Conservation (phyloP, 164 flowering plant genomes). For the Nymphaea colorata region DNA sequence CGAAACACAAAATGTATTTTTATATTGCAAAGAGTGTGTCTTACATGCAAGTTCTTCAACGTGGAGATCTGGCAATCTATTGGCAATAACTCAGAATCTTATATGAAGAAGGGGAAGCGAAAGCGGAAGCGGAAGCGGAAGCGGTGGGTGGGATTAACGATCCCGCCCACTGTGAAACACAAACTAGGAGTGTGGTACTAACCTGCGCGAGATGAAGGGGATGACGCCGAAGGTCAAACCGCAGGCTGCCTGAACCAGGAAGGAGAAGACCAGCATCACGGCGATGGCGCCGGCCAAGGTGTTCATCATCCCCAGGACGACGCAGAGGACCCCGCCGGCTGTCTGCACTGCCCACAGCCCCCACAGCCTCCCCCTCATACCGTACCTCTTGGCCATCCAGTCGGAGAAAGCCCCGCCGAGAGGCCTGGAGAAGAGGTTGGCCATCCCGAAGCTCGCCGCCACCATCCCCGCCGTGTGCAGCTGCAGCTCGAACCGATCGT, state of each 20-base stretch:
- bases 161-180: not conserved
- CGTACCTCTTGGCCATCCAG: slow-evolving; percentile 45
- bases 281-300: slow-evolving; percentile 45
- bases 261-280: slow-evolving; percentile 61
- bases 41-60: too few relatives aligned
- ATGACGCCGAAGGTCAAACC: slow-evolving; percentile 84
- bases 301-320: slow-evolving; percentile 40
- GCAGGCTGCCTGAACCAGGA: slow-evolving; percentile 78
- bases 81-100: too few relatives aligned
- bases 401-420: slow-evolving; percentile 70
- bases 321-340: slow-evolving; percentile 60
- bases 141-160: too few relatives aligned
- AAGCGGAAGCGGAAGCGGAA: too few relatives aligned
- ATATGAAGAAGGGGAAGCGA: too few relatives aligned
- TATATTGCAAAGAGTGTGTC: too few relatives aligned
- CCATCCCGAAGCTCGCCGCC: slow-evolving; percentile 77
- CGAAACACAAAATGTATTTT: too few relatives aligned
- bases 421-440: slow-evolving; percentile 61
- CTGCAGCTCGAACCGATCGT: slow-evolving; percentile 59
- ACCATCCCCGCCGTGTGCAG: slow-evolving; percentile 78
- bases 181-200: slow-evolving; percentile 1
- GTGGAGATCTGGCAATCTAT: too few relatives aligned
- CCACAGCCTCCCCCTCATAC: slow-evolving; percentile 91
- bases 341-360: slow-evolving; percentile 63
- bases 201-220: slow-evolving; percentile 88